phyloP scores from a whole-genome alignment of 371 early-diverging fungal species.

The Mortierella sp. region DNA sequence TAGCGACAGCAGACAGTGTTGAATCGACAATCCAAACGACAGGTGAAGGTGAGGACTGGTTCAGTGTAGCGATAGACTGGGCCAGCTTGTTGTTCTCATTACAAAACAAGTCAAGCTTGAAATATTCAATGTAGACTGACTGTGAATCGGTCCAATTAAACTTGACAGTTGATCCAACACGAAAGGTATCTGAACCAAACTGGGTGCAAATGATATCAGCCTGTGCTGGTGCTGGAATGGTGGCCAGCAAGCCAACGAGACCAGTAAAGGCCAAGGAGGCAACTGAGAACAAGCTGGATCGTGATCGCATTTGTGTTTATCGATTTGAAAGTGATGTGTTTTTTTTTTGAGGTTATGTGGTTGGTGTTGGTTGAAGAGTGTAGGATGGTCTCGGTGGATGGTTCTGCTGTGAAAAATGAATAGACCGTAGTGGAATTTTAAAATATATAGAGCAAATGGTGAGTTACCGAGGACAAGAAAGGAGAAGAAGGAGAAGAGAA shows the following conservation, averaged over 20 bases:
- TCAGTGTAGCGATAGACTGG: conserved; percentile 30
- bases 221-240: conserved; percentile 5
- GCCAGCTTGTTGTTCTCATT: conserved; percentile 22
- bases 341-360: too few relatives aligned
- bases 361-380: neutral
- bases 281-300: conserved; percentile 16
- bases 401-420: neutral
- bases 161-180: conserved; percentile 38
- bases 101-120: conserved; percentile 42
- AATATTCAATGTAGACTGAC: conserved; percentile 21
- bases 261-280: conserved; percentile 2
- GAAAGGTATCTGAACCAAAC: conserved; percentile 32
- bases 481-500: neutral
- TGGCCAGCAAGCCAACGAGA: conserved; percentile 12
- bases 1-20: neutral
- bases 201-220: conserved; percentile 36
- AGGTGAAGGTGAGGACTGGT: conserved; percentile 25
- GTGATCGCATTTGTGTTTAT: conserved; percentile 17
- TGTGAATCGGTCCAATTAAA: conserved; percentile 46
- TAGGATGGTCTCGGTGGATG: neutral
- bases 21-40: conserved; percentile 27
- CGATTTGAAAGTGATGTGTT: neutral
- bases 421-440: neutral
- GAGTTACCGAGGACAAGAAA: conserved; percentile 11
- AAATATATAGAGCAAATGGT: neutral